A percentile compares a stretch with the other conserved stretches of the same genome.
phyloP scores from a whole-genome alignment of 495 filamentous ascomycete species.

The Glarea lozoyensis region DNA sequence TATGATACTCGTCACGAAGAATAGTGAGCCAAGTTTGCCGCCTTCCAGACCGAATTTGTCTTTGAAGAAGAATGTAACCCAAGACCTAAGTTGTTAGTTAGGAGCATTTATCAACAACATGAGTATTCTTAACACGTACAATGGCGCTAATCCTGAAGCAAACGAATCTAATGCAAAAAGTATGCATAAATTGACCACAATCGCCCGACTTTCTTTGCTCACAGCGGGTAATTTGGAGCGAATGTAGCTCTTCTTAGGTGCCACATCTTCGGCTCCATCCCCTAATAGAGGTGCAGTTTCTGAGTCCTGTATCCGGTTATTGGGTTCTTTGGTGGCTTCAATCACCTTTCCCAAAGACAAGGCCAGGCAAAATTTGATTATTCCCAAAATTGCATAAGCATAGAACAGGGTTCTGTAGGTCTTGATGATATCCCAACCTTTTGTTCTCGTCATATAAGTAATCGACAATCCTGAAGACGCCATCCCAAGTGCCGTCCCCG shows the following conservation, averaged over 20 bases:
- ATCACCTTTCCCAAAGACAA: constrained; percentile 48
- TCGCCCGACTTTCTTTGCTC: constrained; percentile 43
- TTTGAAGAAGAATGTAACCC: constrained; percentile 71
- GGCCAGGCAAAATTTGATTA: constrained; percentile 55
- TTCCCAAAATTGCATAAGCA: constrained; percentile 56
- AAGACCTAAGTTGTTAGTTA: constrained; percentile 32
- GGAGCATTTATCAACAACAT: background rate
- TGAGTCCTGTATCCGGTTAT: constrained; percentile 8
- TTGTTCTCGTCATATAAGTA: constrained; percentile 35
- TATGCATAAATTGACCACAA: constrained; percentile 63
- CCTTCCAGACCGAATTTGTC: constrained; percentile 63
- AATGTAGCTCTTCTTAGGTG: constrained; percentile 12
- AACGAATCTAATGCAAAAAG: constrained; percentile 72
- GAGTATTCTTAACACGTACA: constrained; percentile 36
- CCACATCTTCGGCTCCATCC: constrained; percentile 12
- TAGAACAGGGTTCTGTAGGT: constrained; percentile 66
- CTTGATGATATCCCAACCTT: constrained; percentile 44
- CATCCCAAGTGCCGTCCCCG: constrained; percentile 56
- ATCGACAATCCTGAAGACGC: constrained; percentile 59
- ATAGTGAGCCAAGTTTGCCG: constrained; percentile 61
- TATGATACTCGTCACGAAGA: constrained; percentile 57
- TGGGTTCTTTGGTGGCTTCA: constrained; percentile 38
- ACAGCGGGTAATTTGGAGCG: constrained; percentile 37
- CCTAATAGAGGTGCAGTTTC: constrained; percentile 42
- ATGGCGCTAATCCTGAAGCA: constrained; percentile 66